phyloP scores from a whole-genome alignment of 192 early-diverging fungal genomes.

The Umbelopsis sp. region DNA sequence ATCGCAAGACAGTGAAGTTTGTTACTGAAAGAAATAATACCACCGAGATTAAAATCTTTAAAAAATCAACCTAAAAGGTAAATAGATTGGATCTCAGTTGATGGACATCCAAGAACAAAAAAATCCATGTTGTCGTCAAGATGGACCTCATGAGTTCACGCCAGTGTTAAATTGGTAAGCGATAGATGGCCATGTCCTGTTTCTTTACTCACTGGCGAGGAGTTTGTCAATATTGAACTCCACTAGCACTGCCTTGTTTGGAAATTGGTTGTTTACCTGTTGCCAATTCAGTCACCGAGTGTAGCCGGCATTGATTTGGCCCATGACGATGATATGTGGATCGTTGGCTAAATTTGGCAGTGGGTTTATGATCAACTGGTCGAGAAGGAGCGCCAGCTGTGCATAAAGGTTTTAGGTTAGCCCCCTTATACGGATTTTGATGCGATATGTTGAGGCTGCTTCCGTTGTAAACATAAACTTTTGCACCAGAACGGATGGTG shows the following conservation, averaged over 20 bases:
- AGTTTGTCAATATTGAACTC: not conserved
- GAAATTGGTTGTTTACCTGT: conserved; percentile 5
- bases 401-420: not conserved
- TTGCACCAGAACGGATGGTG: not conserved
- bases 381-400: not conserved
- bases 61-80: too few relatives aligned
- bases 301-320: not conserved
- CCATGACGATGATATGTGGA: conserved; percentile 15
- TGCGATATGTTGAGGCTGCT: not conserved
- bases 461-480: conserved; percentile 5
- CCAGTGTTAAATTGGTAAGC: too few relatives aligned
- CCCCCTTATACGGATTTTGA: not conserved
- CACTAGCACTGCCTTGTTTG: conserved; percentile 8
- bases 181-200: too few relatives aligned
- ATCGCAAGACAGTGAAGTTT: too few relatives aligned
- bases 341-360: not conserved
- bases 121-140: too few relatives aligned
- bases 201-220: too few relatives aligned
- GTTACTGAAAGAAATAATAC: too few relatives aligned
- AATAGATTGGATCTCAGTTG: too few relatives aligned
- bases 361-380: not conserved
- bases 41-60: too few relatives aligned
- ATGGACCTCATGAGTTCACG: too few relatives aligned
- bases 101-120: too few relatives aligned
- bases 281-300: conserved; percentile 21